Conservation (phyloP, 2,329 filamentous ascomycete species). For the Calonectria pseudoreteaudii region DNA sequence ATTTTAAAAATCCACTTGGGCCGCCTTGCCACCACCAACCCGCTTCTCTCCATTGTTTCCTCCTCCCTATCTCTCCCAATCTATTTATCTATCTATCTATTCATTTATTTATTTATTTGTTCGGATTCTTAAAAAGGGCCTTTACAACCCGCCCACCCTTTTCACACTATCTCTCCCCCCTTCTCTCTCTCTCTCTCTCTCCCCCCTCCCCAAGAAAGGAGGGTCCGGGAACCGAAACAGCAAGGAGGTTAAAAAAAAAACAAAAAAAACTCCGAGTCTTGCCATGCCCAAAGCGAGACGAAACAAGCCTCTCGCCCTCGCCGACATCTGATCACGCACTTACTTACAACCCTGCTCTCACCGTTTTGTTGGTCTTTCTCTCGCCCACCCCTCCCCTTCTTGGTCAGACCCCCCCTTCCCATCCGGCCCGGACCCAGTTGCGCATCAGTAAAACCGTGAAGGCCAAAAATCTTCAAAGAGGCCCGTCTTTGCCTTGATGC, state of each 20-base stretch:
- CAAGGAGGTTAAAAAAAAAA: not conserved
- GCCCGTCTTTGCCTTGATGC: not conserved
- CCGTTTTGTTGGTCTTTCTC: not conserved
- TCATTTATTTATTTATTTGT: too few relatives aligned
- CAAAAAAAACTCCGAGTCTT: not conserved
- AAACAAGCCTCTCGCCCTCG: slow-evolving; percentile 6
- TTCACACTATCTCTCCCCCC: not conserved
- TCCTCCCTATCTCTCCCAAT: not conserved
- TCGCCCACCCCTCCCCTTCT: not conserved
- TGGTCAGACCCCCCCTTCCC: not conserved
- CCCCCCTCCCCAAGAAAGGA: not conserved
- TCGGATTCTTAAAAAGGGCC: not conserved
- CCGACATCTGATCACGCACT: slow-evolving; percentile 12
- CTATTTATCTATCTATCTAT: too few relatives aligned
- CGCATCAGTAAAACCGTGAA: slow-evolving; percentile 1
- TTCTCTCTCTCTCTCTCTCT: too few relatives aligned
- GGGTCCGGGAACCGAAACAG: slow-evolving; percentile 2
- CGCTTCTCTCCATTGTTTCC: not conserved
- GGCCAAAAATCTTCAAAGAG: not conserved
- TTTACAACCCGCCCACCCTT: not conserved
- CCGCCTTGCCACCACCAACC: not conserved
- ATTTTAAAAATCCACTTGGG: not conserved
- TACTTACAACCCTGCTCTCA: not conserved
- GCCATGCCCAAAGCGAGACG: slow-evolving; percentile 7
- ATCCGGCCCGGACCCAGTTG: not conserved